phyloP scores from a whole-genome alignment of 1,284 basidiomycete species.

The Veloboletus limbatus region DNA sequence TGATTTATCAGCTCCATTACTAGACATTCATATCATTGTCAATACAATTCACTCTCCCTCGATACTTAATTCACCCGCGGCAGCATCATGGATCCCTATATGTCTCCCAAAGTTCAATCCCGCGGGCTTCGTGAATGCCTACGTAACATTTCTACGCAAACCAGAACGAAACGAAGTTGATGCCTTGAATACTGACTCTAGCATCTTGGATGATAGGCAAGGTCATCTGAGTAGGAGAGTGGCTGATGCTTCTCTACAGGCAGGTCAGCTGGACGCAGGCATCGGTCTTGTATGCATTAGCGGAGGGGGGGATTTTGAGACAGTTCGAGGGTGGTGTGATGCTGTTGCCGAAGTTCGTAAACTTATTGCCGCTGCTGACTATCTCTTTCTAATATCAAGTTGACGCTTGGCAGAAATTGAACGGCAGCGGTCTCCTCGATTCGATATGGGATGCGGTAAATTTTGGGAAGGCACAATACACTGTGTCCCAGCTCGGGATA shows the following conservation, averaged over 20 bases:
- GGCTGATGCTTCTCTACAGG: slow-evolving; percentile 3
- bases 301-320: slow-evolving; percentile 66
- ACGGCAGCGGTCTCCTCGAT: slow-evolving; percentile 55
- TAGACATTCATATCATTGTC: slow-evolving; percentile 84
- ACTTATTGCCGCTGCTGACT: background rate
- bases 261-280: slow-evolving; percentile 33
- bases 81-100: slow-evolving; percentile 91
- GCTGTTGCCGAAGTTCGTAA: slow-evolving; percentile 55
- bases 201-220: background rate
- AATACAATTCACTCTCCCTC: slow-evolving; percentile 76
- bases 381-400: background rate
- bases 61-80: slow-evolving; percentile 66
- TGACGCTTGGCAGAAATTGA: slow-evolving; percentile 49
- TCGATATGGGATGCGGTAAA: slow-evolving; percentile 46
- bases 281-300: slow-evolving; percentile 67
- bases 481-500: slow-evolving; percentile 71
- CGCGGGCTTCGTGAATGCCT: slow-evolving; percentile 89
- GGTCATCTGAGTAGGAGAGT: slow-evolving; percentile 2
- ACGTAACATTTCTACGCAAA: slow-evolving; percentile 70
- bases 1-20: slow-evolving; percentile 2
- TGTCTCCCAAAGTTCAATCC: slow-evolving; percentile 96
- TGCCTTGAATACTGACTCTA: slow-evolving; percentile 23
- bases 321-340: slow-evolving; percentile 69
- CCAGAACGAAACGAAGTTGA: slow-evolving; percentile 24
- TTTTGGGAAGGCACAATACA: slow-evolving; percentile 57